Evolutionary conservation across 257 asterid genomes (phyloP), one percentile per base, ranked within the genome.

Genomic region (Jacaranda mimosifolia): DNA sequence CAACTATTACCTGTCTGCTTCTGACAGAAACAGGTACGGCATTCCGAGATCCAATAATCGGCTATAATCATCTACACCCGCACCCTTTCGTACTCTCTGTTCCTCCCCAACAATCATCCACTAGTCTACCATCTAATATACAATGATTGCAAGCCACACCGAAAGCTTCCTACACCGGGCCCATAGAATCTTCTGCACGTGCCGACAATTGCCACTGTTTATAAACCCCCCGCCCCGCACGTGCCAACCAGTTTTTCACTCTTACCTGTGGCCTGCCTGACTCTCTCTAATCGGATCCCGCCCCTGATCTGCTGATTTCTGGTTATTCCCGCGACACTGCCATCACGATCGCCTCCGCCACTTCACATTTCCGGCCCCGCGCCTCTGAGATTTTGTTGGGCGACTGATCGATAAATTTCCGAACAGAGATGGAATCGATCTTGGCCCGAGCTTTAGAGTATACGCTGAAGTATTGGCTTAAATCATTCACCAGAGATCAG

Each of bases 391-490:
- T 72, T 66, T 52, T 19, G 49, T 17, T n/a, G 39, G 26, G 58
- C 67, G 80, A 65, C 64, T 51, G 81, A 81, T 71, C 69, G 67
- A 9, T 42, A 39, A 49, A 81, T 26, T 76, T 79, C 64, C 73
- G 43, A 57, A 39, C 74, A 45, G 79, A 74, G 79, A 94, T 93
- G 98, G 98, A 93, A 79, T 91, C 99, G 59, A 93, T 96, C 73
- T 21, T 96, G 81, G 99, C 97, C 36, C 87, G 93, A 83, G 99
- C 99, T 49, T 80, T 96, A 74, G 99, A 96, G 84, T 96, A 93
- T 72, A 96, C 99, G 58, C 86, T 96, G 43, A 96, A 96, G 89
- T 96, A 96, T 78, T 96, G 98, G 98, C 80, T 96, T 80, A 96
- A 90, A 85, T 93, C 99, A 0, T 96, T 93, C 87, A 82, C 86